Percentiles rank a stretch among this genome's conserved stretches.
Conservation (phyloP, 83 land plant species). For the Diphasiastrum complanatum region DNA sequence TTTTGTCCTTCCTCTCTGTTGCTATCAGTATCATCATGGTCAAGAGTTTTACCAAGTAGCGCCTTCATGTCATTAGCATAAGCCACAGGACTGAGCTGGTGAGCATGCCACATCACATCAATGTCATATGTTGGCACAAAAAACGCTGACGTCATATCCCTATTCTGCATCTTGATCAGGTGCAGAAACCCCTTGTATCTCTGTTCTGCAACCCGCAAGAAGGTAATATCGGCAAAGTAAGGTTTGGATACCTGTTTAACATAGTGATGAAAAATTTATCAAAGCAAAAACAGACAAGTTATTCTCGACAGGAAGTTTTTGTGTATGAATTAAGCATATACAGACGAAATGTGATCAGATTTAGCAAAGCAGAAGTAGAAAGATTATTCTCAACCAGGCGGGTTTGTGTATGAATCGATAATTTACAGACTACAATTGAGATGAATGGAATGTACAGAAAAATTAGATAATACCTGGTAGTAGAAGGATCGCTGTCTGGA, state of each 20-base stretch:
- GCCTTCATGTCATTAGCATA: constrained; percentile 53
- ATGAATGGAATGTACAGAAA: too few relatives aligned
- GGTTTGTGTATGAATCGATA: too few relatives aligned
- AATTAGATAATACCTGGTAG: constrained; percentile 60
- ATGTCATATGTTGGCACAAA: constrained; percentile 96
- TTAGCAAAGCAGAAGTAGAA: too few relatives aligned
- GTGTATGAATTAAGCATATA: too few relatives aligned
- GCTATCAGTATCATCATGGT: constrained; percentile 85
- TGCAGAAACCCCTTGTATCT: constrained; percentile 88
- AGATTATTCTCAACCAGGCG: too few relatives aligned
- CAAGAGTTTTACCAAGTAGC: constrained; percentile 59
- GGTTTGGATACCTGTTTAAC: constrained; percentile 54
- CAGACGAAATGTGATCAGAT: too few relatives aligned
- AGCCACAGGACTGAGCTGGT: constrained; percentile 71
- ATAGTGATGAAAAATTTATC: background rate
- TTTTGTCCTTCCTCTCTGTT: constrained; percentile 70
- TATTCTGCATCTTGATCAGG: constrained; percentile 57
- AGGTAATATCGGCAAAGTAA: constrained; percentile 42
- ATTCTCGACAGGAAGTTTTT: too few relatives aligned
- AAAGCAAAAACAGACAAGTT: background rate
- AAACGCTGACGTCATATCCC: constrained; percentile 47
- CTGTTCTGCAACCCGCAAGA: constrained; percentile 58
- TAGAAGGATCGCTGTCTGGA: constrained; percentile 70
- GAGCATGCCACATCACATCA: constrained; percentile 95
- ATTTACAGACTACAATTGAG: too few relatives aligned